Evolutionary conservation across 805 yeast species (phyloP).

Genomic region (Yamadazyma nakazawae): DNA sequence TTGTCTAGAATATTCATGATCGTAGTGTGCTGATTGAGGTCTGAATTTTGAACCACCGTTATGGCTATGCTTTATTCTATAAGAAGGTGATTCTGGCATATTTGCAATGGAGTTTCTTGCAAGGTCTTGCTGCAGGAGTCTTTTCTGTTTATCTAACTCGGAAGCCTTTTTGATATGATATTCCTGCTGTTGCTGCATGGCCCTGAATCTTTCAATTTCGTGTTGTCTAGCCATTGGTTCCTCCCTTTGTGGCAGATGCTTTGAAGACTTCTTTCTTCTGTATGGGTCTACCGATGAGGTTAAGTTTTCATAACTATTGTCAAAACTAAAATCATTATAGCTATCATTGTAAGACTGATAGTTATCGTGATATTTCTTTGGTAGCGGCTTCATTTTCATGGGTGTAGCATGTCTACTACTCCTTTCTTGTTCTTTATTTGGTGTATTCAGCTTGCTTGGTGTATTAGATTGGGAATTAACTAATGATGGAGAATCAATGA

Average conservation of each 20-base stretch:
- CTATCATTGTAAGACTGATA: slow-evolving; percentile 5
- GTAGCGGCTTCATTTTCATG: slow-evolving; percentile 14
- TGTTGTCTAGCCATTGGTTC: slow-evolving; percentile 22
- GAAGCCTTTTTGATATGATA: slow-evolving; percentile 23
- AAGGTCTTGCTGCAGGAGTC: slow-evolving; percentile 14
- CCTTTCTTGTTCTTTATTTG: slow-evolving; percentile 1
- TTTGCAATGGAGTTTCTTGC: slow-evolving; percentile 13
- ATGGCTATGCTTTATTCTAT: slow-evolving; percentile 2
- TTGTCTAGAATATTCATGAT: slow-evolving; percentile 11
- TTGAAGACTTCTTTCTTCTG: slow-evolving; percentile 1
- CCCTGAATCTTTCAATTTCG: slow-evolving; percentile 29
- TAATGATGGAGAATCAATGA: slow-evolving; percentile 35
- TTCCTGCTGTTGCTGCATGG: slow-evolving; percentile 29
- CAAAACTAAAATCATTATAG: slow-evolving; percentile 19
- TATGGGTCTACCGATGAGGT: slow-evolving; percentile 6
- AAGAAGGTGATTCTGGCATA: slow-evolving; percentile 11
- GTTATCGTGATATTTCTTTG: slow-evolving; percentile 7
- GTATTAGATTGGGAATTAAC: slow-evolving; percentile 7
- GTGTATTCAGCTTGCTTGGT: slow-evolving; percentile 17
- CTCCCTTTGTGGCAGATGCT: slow-evolving; percentile 11
- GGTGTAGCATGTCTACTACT: slow-evolving; percentile 13
- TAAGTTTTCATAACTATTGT: slow-evolving; percentile 23
- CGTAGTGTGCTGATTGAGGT: slow-evolving; percentile 17
- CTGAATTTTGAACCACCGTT: slow-evolving; percentile 13
- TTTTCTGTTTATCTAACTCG: slow-evolving; percentile 10